Evolutionary conservation across 2,329 filamentous ascomycete species (phyloP).

Genomic region (Penicillium sp.): DNA sequence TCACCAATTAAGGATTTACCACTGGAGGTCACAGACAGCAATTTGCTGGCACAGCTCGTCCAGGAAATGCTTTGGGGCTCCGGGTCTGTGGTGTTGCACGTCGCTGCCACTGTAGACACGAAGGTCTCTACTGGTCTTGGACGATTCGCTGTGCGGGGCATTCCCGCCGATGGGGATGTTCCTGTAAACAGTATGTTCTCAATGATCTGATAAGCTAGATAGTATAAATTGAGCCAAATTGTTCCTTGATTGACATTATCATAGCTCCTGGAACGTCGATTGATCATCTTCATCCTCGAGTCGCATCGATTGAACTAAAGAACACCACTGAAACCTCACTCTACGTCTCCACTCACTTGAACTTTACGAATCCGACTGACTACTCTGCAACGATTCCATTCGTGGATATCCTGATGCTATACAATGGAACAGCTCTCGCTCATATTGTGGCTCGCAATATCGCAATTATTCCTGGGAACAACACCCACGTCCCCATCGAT

Average conservation of each 20-base stretch:
- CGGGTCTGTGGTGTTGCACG: conserved; percentile 65
- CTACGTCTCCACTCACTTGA: conserved; percentile 68
- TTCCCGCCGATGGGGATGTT: conserved; percentile 80
- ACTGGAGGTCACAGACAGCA: conserved; percentile 74
- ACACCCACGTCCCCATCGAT: conserved; percentile 65
- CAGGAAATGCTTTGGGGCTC: conserved; percentile 74
- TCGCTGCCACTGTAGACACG: conserved; percentile 79
- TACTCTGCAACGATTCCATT: conserved; percentile 83
- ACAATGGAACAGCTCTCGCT: conserved; percentile 71
- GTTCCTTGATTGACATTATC: conserved; percentile 24
- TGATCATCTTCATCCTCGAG: conserved; percentile 57
- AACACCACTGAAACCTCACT: conserved; percentile 71
- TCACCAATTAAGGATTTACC: conserved; percentile 76
- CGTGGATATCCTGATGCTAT: conserved; percentile 70
- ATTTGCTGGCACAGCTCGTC: conserved; percentile 77
- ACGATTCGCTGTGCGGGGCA: conserved; percentile 72
- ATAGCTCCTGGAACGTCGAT: conserved; percentile 58
- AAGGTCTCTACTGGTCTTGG: conserved; percentile 79
- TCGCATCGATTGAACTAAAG: conserved; percentile 69
- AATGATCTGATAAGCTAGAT: conserved; percentile 20
- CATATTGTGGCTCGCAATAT: conserved; percentile 68
- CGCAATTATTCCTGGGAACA: conserved; percentile 65
- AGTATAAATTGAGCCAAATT: conserved; percentile 20
- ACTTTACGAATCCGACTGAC: conserved; percentile 84
- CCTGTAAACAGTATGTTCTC: conserved; percentile 85